These are phyloP conservation scores for Apocynum venetum DNA, from an alignment of 257 asterid species.

Conservation along the genomic window DNA sequence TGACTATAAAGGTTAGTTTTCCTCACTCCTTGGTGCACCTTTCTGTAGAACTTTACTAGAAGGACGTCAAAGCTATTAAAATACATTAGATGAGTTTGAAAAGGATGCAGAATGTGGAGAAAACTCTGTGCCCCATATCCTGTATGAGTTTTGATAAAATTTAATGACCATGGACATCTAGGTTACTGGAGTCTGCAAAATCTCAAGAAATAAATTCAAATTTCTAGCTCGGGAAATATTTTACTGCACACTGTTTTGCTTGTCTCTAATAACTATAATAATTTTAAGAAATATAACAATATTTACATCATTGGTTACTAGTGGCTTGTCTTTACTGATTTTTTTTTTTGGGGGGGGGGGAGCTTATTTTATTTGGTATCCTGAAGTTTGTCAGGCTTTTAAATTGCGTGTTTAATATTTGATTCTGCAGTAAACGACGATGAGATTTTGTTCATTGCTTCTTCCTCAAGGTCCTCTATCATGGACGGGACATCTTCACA, in stretches of 20 bases:
- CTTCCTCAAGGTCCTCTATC: slow-evolving; percentile 34
- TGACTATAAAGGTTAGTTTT: slow-evolving; percentile 24
- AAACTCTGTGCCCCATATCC: neutral
- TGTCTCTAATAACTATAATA: neutral
- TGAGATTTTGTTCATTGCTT: slow-evolving; percentile 25
- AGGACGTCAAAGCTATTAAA: neutral
- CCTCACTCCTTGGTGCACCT: neutral
- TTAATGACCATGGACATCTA: neutral
- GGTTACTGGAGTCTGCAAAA: neutral
- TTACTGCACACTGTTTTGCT: neutral
- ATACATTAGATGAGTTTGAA: neutral
- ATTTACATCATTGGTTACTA: neutral
- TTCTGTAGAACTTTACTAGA: neutral
- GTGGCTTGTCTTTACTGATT: neutral
- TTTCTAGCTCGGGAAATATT: neutral
- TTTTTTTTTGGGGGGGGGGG: neutral
- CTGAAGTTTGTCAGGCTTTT: neutral
- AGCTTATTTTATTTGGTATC: neutral
- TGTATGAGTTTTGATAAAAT: neutral
- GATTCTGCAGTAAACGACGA: slow-evolving; percentile 25
- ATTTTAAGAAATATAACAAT: neutral
- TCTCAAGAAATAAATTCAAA: neutral
- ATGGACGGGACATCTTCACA: slow-evolving; percentile 39
- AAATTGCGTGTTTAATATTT: neutral
- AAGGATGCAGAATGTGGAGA: neutral